Percentiles rank a stretch among this genome's conserved stretches.
Conservation (phyloP, 768 basidiomycete species). For the Agaricus blazei region DNA sequence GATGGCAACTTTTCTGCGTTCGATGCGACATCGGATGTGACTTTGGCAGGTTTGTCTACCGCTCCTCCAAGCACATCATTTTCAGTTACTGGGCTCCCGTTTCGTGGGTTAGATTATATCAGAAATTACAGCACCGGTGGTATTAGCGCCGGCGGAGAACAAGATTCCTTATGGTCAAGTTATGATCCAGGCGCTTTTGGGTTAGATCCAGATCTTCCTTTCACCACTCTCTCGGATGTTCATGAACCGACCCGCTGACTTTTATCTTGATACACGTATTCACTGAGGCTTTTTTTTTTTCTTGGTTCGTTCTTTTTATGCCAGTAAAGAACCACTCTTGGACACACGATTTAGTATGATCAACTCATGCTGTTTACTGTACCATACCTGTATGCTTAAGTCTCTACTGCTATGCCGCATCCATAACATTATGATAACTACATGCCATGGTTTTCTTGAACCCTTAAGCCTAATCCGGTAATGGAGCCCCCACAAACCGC, state of each 20-base stretch:
- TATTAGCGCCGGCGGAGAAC: conserved; percentile 37
- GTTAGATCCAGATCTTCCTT: conserved; percentile 73
- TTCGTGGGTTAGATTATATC: conserved; percentile 79
- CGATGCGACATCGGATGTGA: conserved; percentile 33
- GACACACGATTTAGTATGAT: conserved; percentile 3
- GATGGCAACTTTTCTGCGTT: conserved; percentile 36
- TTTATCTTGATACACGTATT: conserved; percentile 5
- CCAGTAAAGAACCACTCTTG: conserved; percentile 1
- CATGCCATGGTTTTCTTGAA: no score
- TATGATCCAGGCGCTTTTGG: conserved; percentile 75
- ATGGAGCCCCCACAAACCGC: background rate
- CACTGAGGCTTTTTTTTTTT: conserved; percentile 5
- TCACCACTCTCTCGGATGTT: conserved; percentile 40
- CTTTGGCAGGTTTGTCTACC: conserved; percentile 42
- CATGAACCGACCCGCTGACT: conserved; percentile 27
- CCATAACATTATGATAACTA: no score
- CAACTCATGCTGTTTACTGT: conserved; percentile 1
- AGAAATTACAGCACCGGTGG: conserved; percentile 61
- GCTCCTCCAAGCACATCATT: conserved; percentile 63
- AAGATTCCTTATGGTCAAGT: conserved; percentile 52
- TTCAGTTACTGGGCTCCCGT: conserved; percentile 71
- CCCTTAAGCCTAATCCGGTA: background rate
- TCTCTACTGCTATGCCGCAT: background rate
- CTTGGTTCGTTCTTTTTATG: conserved; percentile 2
- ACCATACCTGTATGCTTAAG: conserved; percentile 6